Percentiles rank a stretch among this genome's conserved stretches.
These are phyloP conservation scores for Tetrapisispora fleetii DNA, from an alignment of 805 yeast genomes.

Conservation along the genomic window DNA sequence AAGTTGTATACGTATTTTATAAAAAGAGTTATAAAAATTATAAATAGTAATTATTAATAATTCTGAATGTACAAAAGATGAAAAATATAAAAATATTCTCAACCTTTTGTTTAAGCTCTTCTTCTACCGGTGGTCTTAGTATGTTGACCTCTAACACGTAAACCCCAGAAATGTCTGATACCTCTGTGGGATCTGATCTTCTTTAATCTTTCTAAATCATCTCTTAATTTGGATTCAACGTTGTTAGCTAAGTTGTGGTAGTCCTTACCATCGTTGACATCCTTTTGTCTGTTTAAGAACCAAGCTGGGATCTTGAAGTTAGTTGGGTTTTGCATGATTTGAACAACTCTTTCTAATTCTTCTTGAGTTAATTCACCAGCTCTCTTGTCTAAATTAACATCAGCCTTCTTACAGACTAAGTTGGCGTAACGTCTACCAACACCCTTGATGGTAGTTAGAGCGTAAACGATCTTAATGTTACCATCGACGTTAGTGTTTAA, in stretches of 20 bases:
- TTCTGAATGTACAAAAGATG: neutral
- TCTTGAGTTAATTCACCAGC: slow-evolving; percentile 99
- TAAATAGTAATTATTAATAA: neutral
- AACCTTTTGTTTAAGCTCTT: slow-evolving; percentile 28
- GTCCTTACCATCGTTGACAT: slow-evolving; percentile 97
- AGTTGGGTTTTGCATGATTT: slow-evolving; percentile 99
- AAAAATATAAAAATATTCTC: neutral
- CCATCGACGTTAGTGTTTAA: slow-evolving; percentile 99
- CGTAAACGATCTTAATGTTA: slow-evolving; percentile 99
- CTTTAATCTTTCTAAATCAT: slow-evolving; percentile 99
- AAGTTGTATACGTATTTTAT: slow-evolving; percentile 2
- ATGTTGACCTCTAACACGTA: slow-evolving; percentile 99
- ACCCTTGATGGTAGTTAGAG: slow-evolving; percentile 99
- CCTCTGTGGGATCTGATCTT: slow-evolving; percentile 99
- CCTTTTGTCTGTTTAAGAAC: slow-evolving; percentile 99
- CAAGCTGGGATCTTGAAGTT: slow-evolving; percentile 99
- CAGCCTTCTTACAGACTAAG: slow-evolving; percentile 99
- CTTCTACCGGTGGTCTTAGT: slow-evolving; percentile 99
- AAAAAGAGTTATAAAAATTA: slow-evolving; percentile 1
- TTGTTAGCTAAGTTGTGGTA: slow-evolving; percentile 98
- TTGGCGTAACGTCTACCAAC: slow-evolving; percentile 99
- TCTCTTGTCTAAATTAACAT: slow-evolving; percentile 95
- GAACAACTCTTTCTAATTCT: slow-evolving; percentile 99
- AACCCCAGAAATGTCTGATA: slow-evolving; percentile 99
- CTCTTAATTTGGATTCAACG: slow-evolving; percentile 99